A percentile compares a stretch with the other conserved stretches of the same genome.
Evolutionary conservation across 1,284 basidiomycete genomes (phyloP).

Genomic region (Marasmius oreades): DNA sequence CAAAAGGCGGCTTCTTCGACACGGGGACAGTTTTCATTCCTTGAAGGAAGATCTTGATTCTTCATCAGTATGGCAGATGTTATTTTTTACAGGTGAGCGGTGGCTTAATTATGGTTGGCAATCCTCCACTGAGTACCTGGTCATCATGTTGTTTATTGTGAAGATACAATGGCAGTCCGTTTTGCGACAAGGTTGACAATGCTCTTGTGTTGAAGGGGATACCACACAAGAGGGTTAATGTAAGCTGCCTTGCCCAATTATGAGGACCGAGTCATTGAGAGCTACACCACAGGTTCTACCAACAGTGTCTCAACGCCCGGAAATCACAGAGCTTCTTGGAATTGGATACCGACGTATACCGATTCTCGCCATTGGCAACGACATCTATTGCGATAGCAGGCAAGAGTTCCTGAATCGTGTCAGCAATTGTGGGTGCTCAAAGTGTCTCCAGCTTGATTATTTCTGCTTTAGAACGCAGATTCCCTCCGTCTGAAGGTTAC

Average conservation of each 20-base stretch:
- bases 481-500: constrained; percentile 42
- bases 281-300: constrained; percentile 13
- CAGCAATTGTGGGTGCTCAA: not conserved
- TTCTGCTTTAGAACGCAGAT: constrained; percentile 45
- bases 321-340: constrained; percentile 47
- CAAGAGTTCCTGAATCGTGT: constrained; percentile 8
- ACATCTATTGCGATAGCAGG: constrained; percentile 52
- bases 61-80: no score
- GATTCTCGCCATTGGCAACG: constrained; percentile 55
- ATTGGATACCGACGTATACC: constrained; percentile 52
- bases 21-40: no score
- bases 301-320: constrained; percentile 45
- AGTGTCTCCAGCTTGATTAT: constrained; percentile 35
- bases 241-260: constrained; percentile 15
- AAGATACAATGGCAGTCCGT: constrained; percentile 52
- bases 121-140: not conserved
- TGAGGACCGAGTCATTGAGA: constrained; percentile 12
- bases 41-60: no score
- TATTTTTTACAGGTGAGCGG: not conserved
- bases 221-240: constrained; percentile 44
- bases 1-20: no score
- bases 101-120: not conserved
- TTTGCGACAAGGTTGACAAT: constrained; percentile 48
- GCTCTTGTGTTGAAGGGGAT: constrained; percentile 47
- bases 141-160: not conserved